A percentile compares a stretch with the other conserved stretches of the same genome.
These are phyloP conservation scores for Eimeria falciformis DNA, from an alignment of 169 alveolate genomes.

Conservation along the genomic window DNA sequence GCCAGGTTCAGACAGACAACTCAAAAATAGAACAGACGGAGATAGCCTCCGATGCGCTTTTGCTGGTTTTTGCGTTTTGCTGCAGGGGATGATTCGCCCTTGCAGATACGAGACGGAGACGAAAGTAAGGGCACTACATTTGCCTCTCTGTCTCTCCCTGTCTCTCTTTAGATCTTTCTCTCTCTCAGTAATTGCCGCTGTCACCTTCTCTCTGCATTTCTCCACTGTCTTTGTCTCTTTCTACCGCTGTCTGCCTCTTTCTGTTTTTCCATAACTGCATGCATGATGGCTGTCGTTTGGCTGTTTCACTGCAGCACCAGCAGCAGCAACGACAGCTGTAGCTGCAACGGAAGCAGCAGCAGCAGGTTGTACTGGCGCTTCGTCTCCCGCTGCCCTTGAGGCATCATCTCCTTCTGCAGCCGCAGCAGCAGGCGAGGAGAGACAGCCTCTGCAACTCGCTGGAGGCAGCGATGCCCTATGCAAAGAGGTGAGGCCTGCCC, in stretches of 20 bases:
- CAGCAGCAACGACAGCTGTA: neutral
- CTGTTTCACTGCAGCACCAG: constrained; percentile 23
- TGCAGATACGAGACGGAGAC: no score
- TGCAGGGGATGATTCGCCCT: neutral
- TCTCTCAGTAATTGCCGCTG: neutral
- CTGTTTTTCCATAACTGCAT: neutral
- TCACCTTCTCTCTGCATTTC: neutral
- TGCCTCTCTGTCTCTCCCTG: neutral
- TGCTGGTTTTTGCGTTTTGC: constrained; percentile 32
- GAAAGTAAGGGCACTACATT: no score
- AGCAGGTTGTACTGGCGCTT: neutral
- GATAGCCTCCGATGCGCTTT: neutral
- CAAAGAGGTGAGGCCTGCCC: constrained; percentile 6
- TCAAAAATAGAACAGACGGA: neutral
- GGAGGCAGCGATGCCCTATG: constrained; percentile 46
- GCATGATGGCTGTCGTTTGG: neutral
- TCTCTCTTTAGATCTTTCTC: neutral
- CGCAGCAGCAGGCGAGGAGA: neutral
- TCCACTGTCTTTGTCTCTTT: neutral
- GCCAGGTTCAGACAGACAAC: neutral
- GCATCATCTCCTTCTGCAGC: neutral
- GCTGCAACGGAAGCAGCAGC: neutral
- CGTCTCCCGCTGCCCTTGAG: neutral
- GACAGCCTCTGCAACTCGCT: neutral
- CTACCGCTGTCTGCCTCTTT: neutral